Conservation (phyloP, 139 green algal species). For the Volvox reticuliferus region DNA sequence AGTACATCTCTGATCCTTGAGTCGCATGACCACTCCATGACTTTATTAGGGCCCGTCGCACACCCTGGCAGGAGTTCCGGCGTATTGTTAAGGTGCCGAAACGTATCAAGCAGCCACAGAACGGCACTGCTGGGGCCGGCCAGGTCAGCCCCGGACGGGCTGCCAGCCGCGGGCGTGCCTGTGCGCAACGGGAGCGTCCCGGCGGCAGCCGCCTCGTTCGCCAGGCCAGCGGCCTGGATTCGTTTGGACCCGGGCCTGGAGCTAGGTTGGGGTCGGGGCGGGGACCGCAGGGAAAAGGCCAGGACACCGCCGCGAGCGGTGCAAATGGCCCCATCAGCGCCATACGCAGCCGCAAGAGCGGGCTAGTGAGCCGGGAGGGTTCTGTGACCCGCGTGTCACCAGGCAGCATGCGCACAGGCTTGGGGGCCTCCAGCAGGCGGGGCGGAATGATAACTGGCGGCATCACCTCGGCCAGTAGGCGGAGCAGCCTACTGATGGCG, state of each 20-base stretch:
- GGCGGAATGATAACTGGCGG: not conserved
- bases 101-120: not conserved
- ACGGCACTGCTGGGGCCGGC: not conserved
- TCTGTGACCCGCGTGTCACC: not conserved
- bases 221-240: not conserved
- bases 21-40: not conserved
- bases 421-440: not conserved
- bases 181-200: not conserved
- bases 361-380: not conserved
- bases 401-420: not conserved
- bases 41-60: not conserved
- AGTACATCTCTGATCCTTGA: no score
- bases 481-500: slow-evolving; percentile 10
- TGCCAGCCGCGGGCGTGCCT: not conserved
- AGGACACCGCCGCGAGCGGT: not conserved
- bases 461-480: not conserved
- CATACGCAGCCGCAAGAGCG: not conserved
- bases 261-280: no score
- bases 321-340: not conserved
- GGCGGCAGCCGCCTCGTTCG: not conserved
- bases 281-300: not conserved
- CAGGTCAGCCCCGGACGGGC: not conserved
- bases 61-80: slow-evolving; percentile 27
- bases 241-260: no score
- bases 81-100: slow-evolving; percentile 20